These are phyloP conservation scores for Colletotrichum sp. DNA, from an alignment of 2,329 filamentous ascomycete species.

Conservation along the genomic window DNA sequence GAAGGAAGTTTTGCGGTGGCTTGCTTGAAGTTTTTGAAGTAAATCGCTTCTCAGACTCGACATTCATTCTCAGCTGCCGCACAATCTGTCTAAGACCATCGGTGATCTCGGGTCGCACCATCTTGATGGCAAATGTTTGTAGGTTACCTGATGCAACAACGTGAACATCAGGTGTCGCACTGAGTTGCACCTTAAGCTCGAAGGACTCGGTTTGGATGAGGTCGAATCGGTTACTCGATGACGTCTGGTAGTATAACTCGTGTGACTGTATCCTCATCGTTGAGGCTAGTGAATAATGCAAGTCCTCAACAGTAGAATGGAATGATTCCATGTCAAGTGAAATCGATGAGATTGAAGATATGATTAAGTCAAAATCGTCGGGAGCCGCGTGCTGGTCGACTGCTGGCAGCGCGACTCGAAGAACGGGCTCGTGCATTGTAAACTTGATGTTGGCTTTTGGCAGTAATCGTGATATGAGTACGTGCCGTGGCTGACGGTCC, in stretches of 20 bases:
- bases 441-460: slow-evolving; percentile 96
- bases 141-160: slow-evolving; percentile 81
- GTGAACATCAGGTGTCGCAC: slow-evolving; percentile 82
- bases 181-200: slow-evolving; percentile 85
- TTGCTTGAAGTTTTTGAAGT: slow-evolving; percentile 45
- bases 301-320: slow-evolving; percentile 83
- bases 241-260: slow-evolving; percentile 92
- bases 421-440: slow-evolving; percentile 93
- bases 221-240: slow-evolving; percentile 81
- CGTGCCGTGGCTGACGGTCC: slow-evolving; percentile 50
- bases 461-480: slow-evolving; percentile 85
- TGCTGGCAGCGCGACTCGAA: slow-evolving; percentile 86
- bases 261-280: slow-evolving; percentile 85
- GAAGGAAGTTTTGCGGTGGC: slow-evolving; percentile 72
- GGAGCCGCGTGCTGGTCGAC: slow-evolving; percentile 68
- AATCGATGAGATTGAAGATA: slow-evolving; percentile 92
- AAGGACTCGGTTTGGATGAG: slow-evolving; percentile 86
- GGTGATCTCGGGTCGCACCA: slow-evolving; percentile 91
- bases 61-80: slow-evolving; percentile 76
- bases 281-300: slow-evolving; percentile 86
- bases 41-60: slow-evolving; percentile 66
- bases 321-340: slow-evolving; percentile 94
- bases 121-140: slow-evolving; percentile 86
- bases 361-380: slow-evolving; percentile 92
- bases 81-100: slow-evolving; percentile 93